A percentile compares a stretch with the other conserved stretches of the same genome.
Evolutionary conservation across 139 green algal species (phyloP).

Genomic region (Chlorella sp.): DNA sequence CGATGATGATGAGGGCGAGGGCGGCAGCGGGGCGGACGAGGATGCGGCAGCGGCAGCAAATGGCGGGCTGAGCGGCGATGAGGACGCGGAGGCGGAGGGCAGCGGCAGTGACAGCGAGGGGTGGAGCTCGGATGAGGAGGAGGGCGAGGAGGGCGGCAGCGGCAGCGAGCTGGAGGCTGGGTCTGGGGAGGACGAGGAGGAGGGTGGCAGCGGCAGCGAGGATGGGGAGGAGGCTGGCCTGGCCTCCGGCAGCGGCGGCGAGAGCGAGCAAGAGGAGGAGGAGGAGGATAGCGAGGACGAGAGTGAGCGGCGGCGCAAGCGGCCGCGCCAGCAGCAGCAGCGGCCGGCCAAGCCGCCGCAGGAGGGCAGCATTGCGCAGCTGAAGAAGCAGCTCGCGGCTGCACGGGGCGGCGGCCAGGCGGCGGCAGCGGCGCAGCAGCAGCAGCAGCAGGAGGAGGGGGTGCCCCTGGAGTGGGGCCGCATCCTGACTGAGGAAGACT

Average conservation of each 20-base stretch:
- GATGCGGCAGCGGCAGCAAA: conserved; percentile 27
- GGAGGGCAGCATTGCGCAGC: conserved; percentile 40
- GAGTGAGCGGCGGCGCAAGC: conserved; percentile 21
- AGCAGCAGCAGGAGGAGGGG: not conserved
- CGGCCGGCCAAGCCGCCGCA: conserved; percentile 6
- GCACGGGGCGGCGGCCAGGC: not conserved
- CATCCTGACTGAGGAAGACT: conserved; percentile 89
- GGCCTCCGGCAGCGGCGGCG: conserved; percentile 18
- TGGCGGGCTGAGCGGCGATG: conserved; percentile 1
- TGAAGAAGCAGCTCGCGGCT: conserved; percentile 48
- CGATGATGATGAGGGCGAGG: conserved; percentile 32
- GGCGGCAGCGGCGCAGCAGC: not conserved
- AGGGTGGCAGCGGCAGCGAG: conserved; percentile 12
- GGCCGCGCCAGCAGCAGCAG: conserved; percentile 7
- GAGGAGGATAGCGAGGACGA: not conserved
- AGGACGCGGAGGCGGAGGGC: conserved; percentile 27
- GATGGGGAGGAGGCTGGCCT: conserved; percentile 28
- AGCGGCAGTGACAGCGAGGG: conserved; percentile 5
- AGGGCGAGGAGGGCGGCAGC: not conserved
- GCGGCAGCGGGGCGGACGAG: conserved; percentile 5
- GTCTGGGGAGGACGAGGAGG: conserved; percentile 21
- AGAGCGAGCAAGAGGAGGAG: conserved; percentile 45
- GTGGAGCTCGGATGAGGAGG: conserved; percentile 33
- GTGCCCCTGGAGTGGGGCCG: conserved; percentile 73
- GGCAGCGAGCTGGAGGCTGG: conserved; percentile 24